Evolutionary conservation across 805 yeast genomes (phyloP).

Genomic region (Cyberlindnera nakhonratchasimensis): DNA sequence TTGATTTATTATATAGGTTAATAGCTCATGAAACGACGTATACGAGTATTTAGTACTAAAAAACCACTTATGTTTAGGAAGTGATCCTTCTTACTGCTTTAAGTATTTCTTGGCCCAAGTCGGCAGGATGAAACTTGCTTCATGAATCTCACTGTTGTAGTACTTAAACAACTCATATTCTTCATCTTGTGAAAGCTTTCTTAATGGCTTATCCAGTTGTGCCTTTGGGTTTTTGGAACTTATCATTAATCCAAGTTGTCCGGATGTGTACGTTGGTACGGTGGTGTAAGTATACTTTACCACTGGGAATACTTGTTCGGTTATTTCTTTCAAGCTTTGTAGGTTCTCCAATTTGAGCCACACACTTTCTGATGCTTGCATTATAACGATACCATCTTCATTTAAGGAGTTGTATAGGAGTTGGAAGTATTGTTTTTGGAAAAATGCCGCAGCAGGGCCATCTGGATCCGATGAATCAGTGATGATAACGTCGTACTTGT

Average conservation of each 20-base stretch:
- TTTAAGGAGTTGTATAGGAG: conserved; percentile 61
- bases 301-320: conserved; percentile 52
- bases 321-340: conserved; percentile 43
- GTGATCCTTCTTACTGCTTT: conserved; percentile 6
- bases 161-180: conserved; percentile 56
- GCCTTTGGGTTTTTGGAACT: conserved; percentile 54
- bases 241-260: conserved; percentile 77
- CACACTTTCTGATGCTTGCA: conserved; percentile 66
- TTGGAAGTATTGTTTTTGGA: conserved; percentile 72
- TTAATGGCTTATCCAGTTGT: conserved; percentile 48
- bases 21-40: conserved; percentile 11
- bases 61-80: not conserved
- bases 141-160: conserved; percentile 64
- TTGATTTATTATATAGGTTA: conserved; percentile 1
- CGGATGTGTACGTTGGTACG: conserved; percentile 86
- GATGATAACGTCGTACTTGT: conserved; percentile 75
- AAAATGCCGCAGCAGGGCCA: conserved; percentile 90
- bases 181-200: conserved; percentile 40
- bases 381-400: conserved; percentile 64
- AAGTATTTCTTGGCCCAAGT: conserved; percentile 59
- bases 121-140: conserved; percentile 73
- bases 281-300: conserved; percentile 72
- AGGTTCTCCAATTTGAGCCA: conserved; percentile 66
- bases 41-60: not conserved
- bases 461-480: conserved; percentile 95